Evolutionary conservation across 2,329 filamentous ascomycete genomes (phyloP).

Genomic region (Tolypocladium endophyticum): DNA sequence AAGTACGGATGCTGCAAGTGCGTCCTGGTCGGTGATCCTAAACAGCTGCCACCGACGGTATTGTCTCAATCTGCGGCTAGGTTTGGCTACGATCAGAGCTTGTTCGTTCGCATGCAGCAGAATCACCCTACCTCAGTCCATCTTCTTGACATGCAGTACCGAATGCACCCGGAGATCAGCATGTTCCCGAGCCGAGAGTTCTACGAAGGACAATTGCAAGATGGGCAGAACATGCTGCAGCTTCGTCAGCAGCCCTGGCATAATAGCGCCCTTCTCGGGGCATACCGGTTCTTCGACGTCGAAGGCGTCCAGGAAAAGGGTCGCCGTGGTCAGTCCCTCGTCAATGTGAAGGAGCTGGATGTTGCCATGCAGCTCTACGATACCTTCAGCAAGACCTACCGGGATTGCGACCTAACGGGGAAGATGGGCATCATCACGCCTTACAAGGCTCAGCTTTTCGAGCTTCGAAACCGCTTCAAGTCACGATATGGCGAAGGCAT

Average conservation of each 20-base stretch:
- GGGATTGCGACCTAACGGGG: conserved; percentile 56
- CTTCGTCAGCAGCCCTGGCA: conserved; percentile 82
- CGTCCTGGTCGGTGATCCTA: conserved; percentile 93
- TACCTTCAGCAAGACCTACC: conserved; percentile 64
- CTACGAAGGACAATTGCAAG: conserved; percentile 78
- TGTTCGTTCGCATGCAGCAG: conserved; percentile 96
- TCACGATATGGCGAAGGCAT: conserved; percentile 65
- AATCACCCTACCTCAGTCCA: conserved; percentile 84
- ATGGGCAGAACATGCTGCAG: conserved; percentile 72
- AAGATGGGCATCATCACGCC: conserved; percentile 97
- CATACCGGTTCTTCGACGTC: conserved; percentile 96
- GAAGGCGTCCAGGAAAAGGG: conserved; percentile 75
- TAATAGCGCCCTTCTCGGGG: conserved; percentile 65
- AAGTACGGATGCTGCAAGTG: conserved; percentile 98
- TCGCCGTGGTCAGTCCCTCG: conserved; percentile 75
- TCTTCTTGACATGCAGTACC: conserved; percentile 93
- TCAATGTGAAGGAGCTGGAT: conserved; percentile 80
- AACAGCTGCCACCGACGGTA: conserved; percentile 92
- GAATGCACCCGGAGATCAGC: conserved; percentile 98
- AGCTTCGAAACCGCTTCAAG: conserved; percentile 67
- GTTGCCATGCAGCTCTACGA: conserved; percentile 80
- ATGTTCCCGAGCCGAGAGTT: conserved; percentile 82
- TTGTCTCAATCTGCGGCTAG: conserved; percentile 85
- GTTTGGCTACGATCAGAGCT: conserved; percentile 93
- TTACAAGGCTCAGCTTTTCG: conserved; percentile 84